Evolutionary conservation across 371 early-diverging fungal species (phyloP).

Genomic region (Rhizopus microsporus): DNA sequence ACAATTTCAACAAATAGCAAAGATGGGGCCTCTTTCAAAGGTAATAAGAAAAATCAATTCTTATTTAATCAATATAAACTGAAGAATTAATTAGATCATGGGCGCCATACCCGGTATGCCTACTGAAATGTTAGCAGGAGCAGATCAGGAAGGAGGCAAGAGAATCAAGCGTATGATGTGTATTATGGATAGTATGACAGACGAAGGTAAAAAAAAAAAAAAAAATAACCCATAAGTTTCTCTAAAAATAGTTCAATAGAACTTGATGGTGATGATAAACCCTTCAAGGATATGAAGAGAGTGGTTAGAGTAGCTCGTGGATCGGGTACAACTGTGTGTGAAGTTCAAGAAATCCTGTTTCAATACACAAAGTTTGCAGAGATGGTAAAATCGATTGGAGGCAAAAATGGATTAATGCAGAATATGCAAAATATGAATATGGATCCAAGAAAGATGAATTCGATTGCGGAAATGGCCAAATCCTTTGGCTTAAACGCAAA

Average conservation of each 20-base stretch:
- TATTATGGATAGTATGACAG: slow-evolving; percentile 98
- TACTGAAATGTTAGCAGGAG: slow-evolving; percentile 78
- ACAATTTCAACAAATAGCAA: slow-evolving; percentile 93
- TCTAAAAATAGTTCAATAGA: slow-evolving; percentile 52
- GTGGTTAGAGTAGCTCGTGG: slow-evolving; percentile 92
- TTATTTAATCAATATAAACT: neutral
- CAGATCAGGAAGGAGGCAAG: slow-evolving; percentile 78
- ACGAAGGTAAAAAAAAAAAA: slow-evolving; percentile 45
- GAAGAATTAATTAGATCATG: slow-evolving; percentile 49
- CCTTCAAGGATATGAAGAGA: slow-evolving; percentile 83
- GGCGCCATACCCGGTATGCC: slow-evolving; percentile 98
- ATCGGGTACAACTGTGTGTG: slow-evolving; percentile 82
- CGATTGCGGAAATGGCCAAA: slow-evolving; percentile 4
- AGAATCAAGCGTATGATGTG: slow-evolving; percentile 88
- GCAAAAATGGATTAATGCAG: slow-evolving; percentile 83
- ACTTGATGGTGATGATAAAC: slow-evolving; percentile 89
- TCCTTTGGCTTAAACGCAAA: slow-evolving; percentile 26
- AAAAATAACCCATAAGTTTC: too few species aligned
- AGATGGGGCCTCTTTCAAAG: slow-evolving; percentile 95
- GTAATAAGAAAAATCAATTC: slow-evolving; percentile 34
- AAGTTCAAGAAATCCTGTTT: slow-evolving; percentile 84
- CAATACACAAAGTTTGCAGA: slow-evolving; percentile 87
- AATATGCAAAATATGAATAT: slow-evolving; percentile 50
- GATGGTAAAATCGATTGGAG: slow-evolving; percentile 97
- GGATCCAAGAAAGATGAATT: slow-evolving; percentile 50